These are phyloP conservation scores for Ceratocystis papillata DNA, from an alignment of 2,329 filamentous ascomycete genomes.

Conservation along the genomic window DNA sequence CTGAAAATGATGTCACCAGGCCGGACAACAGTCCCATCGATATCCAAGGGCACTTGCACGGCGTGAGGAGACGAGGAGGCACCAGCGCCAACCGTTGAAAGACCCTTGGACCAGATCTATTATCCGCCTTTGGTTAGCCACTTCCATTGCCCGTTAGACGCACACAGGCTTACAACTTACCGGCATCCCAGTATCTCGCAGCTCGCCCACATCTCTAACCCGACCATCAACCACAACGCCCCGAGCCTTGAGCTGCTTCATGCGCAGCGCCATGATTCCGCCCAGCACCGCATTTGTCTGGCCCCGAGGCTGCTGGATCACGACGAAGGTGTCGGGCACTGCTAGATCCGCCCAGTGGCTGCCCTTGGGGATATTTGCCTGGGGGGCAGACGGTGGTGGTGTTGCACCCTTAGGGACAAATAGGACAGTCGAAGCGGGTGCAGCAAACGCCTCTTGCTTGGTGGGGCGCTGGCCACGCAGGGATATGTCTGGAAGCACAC, in stretches of 20 bases:
- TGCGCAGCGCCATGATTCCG: constrained; percentile 64
- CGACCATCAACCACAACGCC: constrained; percentile 58
- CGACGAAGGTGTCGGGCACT: constrained; percentile 47
- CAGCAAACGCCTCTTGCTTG: constrained; percentile 26
- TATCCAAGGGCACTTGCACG: constrained; percentile 36
- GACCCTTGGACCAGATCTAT: constrained; percentile 46
- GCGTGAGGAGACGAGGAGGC: constrained; percentile 48
- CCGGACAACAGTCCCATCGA: constrained; percentile 36
- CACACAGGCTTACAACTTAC: constrained; percentile 33
- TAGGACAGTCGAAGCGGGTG: constrained; percentile 49
- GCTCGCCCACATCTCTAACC: constrained; percentile 53
- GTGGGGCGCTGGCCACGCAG: constrained; percentile 27
- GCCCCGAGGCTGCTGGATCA: constrained; percentile 53
- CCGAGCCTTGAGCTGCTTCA: constrained; percentile 50
- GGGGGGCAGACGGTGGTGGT: constrained; percentile 26
- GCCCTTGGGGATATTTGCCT: constrained; percentile 44
- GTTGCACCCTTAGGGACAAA: constrained; percentile 50
- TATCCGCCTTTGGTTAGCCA: neutral
- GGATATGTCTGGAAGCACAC: constrained; percentile 51
- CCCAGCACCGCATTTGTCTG: constrained; percentile 63
- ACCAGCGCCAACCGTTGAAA: constrained; percentile 48
- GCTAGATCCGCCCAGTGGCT: constrained; percentile 60
- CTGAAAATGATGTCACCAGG: constrained; percentile 59
- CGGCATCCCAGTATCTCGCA: constrained; percentile 45
- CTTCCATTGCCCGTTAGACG: too few relatives aligned